Base-by-base conservation (phyloP, 805 yeast species). In the Pichia californica region DNA sequence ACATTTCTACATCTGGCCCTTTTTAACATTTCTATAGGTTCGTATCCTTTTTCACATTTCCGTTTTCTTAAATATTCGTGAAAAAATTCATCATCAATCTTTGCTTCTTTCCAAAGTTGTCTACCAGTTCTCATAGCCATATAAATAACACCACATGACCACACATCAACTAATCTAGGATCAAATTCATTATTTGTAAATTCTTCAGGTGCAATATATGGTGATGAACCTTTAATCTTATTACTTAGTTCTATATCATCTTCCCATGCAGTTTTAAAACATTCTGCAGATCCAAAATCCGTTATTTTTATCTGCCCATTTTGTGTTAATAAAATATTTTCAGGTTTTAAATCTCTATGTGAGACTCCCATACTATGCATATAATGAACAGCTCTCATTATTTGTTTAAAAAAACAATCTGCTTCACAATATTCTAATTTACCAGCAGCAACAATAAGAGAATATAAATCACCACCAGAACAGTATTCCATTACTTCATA, bases 111-210 rank as follows among this genome's bases (percentile, higher is more conserved):
- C 98, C 98, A 91, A 41, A 93, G 64, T 56, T 91, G 96, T 41
- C 96, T 71, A 4, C 98, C 99, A 0, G 96, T 86, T 54, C 97
- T 70, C 91, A 88, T 83, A 7, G 95, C 94, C 87, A 88, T 82
- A 58, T 84, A 88, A 29, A 88, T 87, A 10, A 88, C 91, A 39
- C 95, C 96, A 67, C 95, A 86, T 0, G 95, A 80, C 96, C 96
- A 88, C 30, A 87, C 78, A 64, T 88, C 96, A 7, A 84, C 83
- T 29, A 83, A 73, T 44, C 95, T 65, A 2, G 94, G 84, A 63
- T 88, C 96, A 62, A 85, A 88, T 55, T 77, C 79, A 31, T 73
- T 66, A 47, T 59, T 64, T 2, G 74, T 69, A 60, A 79, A 83
- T 52, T 83, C 93, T 63, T 88, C 96, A 0, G 96, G 96, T 0